Evolutionary conservation across 2,329 filamentous ascomycete genomes (phyloP).

Genomic region (Penicillium polonicum): DNA sequence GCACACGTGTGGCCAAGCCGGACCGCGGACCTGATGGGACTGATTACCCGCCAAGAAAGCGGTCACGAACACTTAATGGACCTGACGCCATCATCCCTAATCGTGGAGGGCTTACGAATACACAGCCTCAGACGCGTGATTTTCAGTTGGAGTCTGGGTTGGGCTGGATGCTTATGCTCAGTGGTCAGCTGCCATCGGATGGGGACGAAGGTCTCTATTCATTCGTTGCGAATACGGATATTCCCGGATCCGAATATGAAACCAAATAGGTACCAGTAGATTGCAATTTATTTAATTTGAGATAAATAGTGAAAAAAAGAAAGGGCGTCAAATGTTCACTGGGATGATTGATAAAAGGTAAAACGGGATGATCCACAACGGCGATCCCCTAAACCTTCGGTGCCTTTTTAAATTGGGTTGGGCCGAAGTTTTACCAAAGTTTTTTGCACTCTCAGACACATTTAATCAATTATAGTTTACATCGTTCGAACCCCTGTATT

Average conservation of each 20-base stretch:
- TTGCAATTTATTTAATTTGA: neutral
- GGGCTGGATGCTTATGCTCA: slow-evolving; percentile 7
- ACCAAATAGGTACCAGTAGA: neutral
- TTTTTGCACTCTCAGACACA: too few relatives aligned
- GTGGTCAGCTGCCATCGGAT: neutral
- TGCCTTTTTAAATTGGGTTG: too few relatives aligned
- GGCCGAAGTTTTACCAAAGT: too few relatives aligned
- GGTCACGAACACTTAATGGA: neutral
- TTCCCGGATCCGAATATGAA: slow-evolving; percentile 40
- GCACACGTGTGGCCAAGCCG: slow-evolving; percentile 1
- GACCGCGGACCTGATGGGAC: neutral
- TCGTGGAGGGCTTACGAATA: neutral
- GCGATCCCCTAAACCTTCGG: too few relatives aligned
- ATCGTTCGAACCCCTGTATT: too few relatives aligned
- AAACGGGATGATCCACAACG: too few relatives aligned
- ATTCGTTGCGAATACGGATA: neutral
- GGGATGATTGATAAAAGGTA: neutral
- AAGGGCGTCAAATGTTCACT: neutral
- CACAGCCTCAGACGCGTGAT: neutral
- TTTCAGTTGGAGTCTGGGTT: slow-evolving; percentile 2
- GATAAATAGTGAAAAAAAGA: neutral
- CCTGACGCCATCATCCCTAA: neutral
- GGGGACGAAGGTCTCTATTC: slow-evolving; percentile 3
- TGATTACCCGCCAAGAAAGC: slow-evolving; percentile 1
- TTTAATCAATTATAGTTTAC: too few relatives aligned